These are phyloP conservation scores for Mycena rosella DNA, from an alignment of 768 basidiomycete genomes.

Conservation along the genomic window DNA sequence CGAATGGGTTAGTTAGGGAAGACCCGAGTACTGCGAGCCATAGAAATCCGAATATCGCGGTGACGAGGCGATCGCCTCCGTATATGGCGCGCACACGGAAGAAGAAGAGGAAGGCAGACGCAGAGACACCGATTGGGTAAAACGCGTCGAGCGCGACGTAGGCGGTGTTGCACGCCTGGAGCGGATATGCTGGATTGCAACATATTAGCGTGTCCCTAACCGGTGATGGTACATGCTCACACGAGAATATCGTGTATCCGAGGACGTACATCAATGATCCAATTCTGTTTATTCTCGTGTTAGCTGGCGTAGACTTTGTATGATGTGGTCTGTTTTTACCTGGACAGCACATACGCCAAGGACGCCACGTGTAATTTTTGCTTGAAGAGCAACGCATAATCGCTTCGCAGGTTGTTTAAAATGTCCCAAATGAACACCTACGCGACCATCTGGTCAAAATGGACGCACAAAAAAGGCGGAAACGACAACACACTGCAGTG, in stretches of 20 bases:
- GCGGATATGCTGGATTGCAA: constrained; percentile 17
- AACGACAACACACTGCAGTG: not conserved
- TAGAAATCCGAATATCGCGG: constrained; percentile 40
- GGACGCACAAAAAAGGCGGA: not conserved
- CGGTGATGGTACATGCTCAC: not conserved
- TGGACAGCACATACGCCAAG: not conserved
- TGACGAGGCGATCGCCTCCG: constrained; percentile 37
- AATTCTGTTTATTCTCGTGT: not conserved
- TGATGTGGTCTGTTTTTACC: not conserved
- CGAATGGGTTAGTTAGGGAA: constrained; percentile 42
- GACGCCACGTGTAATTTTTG: not conserved
- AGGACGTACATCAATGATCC: not conserved
- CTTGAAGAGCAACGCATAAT: not conserved
- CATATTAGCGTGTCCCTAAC: not conserved
- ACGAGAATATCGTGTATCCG: not conserved
- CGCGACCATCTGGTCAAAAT: not conserved
- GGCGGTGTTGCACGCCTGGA: constrained; percentile 9
- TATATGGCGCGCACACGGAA: constrained; percentile 45
- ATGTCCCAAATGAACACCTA: not conserved
- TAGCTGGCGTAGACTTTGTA: not conserved
- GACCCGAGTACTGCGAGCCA: constrained; percentile 20
- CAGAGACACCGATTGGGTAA: constrained; percentile 38
- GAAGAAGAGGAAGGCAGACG: constrained; percentile 45
- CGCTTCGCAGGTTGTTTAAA: not conserved
- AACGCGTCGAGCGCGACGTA: constrained; percentile 30